Conservation (phyloP, 2,329 filamentous ascomycete species). For the Dactylellina cionopaga region DNA sequence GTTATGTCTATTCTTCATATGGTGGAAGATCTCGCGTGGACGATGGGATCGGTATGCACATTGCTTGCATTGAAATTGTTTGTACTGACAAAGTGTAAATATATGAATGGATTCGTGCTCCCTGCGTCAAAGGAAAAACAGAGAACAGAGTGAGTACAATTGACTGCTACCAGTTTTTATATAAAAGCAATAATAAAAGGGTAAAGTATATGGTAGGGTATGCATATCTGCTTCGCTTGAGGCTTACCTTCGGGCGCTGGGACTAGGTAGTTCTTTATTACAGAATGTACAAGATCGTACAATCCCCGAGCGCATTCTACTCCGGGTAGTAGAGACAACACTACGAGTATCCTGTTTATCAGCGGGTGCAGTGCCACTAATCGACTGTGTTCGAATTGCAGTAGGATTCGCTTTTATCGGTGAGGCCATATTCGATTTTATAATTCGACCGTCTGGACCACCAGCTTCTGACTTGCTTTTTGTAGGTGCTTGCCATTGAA, state of each 20-base stretch:
- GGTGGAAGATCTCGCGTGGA: constrained; percentile 36
- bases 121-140: background rate
- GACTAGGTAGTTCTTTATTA: constrained; percentile 34
- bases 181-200: background rate
- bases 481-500: background rate
- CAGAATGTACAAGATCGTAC: constrained; percentile 38
- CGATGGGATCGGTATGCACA: constrained; percentile 36
- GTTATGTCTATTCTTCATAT: constrained; percentile 36
- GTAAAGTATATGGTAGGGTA: background rate
- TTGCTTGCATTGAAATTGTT: constrained; percentile 44
- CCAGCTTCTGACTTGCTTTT: constrained; percentile 21
- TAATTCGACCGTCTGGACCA: background rate
- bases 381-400: background rate
- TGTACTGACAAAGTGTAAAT: constrained; percentile 16
- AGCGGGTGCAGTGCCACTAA: constrained; percentile 7
- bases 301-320: background rate
- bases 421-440: constrained; percentile 21
- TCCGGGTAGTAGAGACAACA: constrained; percentile 23
- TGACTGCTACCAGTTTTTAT: background rate
- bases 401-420: constrained; percentile 5
- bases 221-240: too few species aligned
- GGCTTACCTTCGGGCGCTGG: constrained; percentile 45
- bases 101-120: constrained; percentile 46
- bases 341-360: constrained; percentile 38
- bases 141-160: background rate